phyloP scores from a whole-genome alignment of 257 asterid species.

The Solanum pimpinellifolium region DNA sequence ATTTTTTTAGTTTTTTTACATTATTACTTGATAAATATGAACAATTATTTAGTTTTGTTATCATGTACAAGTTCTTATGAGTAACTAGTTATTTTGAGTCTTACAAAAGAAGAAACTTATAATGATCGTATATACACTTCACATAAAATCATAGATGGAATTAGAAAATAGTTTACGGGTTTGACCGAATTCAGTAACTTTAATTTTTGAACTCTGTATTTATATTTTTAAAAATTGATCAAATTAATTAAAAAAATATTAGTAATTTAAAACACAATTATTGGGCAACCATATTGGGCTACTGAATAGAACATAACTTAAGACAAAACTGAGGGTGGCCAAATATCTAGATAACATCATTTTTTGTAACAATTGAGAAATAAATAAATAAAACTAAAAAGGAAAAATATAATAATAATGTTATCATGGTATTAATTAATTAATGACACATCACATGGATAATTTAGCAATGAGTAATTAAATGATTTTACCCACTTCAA shows the following conservation, averaged over 20 bases:
- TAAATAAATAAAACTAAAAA: not conserved
- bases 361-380: not conserved
- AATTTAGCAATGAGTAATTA: not conserved
- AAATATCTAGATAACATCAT: not conserved
- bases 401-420: not conserved
- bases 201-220: not conserved
- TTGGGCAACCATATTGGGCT: not conserved
- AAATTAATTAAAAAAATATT: rapidly evolving
- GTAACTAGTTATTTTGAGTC: not conserved
- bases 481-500: not conserved
- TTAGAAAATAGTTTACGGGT: not conserved
- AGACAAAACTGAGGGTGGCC: not conserved
- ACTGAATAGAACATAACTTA: not conserved
- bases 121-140: not conserved
- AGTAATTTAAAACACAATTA: not conserved
- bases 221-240: not conserved
- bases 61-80: not conserved
- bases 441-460: not conserved
- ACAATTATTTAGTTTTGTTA: not conserved
- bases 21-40: not conserved
- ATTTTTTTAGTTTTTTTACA: too few relatives aligned
- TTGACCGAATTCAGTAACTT: not conserved
- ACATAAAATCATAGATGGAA: not conserved
- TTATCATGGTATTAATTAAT: not conserved
- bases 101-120: not conserved